Base-by-base conservation (phyloP, 2,329 filamentous ascomycete genomes). In the Aspergillus calidoustus region DNA sequence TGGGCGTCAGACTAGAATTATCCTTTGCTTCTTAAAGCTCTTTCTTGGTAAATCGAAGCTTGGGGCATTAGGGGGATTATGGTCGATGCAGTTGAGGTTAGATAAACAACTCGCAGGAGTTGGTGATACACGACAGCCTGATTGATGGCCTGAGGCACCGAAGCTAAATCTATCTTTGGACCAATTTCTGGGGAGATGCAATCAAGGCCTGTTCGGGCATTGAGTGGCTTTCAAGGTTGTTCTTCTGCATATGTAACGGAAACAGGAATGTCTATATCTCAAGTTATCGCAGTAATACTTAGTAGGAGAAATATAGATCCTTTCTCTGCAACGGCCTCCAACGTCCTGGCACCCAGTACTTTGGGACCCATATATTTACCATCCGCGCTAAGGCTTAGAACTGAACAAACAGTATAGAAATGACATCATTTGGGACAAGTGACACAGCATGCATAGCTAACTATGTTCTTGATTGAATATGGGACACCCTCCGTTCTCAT, bases 351-450 rank as follows among this genome's bases (percentile, higher is more conserved):
- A 28, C 47, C 22, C 11, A 41, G 34, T 17, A 41, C 34, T 41
- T 41, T 15, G 34, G 34, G 11, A 15, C 34, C 9, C 11, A 41
- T 15, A 13, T 8, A 38, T 38, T 15, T 5, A 15, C 15, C 11
- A 15, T 41, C 34, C 9, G 34, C 34, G 34, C 34, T 41, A 41
- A 41, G 31, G 46, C 54, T 19, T 57, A 50, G 54, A 50, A 57
- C 54, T 57, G 30, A 30, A 57, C 54, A 17, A 30, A 22, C 19
- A 41, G 44, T 8, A 19, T 30, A 46, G n/a, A 49, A 46, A 57
- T 57, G 54, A 57, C 54, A 57, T 57, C 54, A 57, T 57, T 57
- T 57, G 11, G 5, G 11, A 41, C 15, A 41, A 41, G 34, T 41
- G 9, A 41, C 34, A 41, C 34, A 41, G 34, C 34, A 41, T 28